A percentile compares a stretch with the other conserved stretches of the same genome.
Evolutionary conservation across 2,329 filamentous ascomycete species (phyloP).

Genomic region (Dothistroma septosporum): DNA sequence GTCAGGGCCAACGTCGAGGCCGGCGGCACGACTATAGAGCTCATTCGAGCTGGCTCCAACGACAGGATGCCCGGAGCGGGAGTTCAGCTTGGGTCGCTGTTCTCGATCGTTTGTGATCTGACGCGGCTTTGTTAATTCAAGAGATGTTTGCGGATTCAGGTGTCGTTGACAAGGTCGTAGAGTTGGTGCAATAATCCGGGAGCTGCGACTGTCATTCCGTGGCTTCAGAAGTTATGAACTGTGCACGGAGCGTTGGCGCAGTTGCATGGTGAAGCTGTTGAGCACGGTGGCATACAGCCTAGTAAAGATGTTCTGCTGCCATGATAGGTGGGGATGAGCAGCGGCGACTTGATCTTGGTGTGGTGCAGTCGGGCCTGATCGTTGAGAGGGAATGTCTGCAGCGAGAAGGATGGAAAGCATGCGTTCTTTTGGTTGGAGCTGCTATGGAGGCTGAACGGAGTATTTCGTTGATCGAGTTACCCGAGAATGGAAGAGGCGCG

Average conservation of each 20-base stretch:
- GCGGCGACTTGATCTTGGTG: not conserved
- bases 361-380: not conserved
- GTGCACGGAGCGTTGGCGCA: constrained; percentile 62
- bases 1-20: constrained; percentile 72
- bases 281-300: constrained; percentile 56
- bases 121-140: constrained; percentile 44
- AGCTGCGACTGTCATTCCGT: constrained; percentile 56
- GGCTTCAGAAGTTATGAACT: constrained; percentile 61
- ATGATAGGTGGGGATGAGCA: not conserved
- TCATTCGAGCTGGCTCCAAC: constrained; percentile 62
- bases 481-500: not conserved
- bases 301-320: constrained; percentile 46
- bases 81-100: constrained; percentile 60
- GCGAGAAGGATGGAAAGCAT: not conserved
- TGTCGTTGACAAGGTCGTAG: not conserved
- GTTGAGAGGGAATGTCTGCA: not conserved
- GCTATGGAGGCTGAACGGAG: not conserved
- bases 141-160: constrained; percentile 43
- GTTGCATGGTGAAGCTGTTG: constrained; percentile 56
- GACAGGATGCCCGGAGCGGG: constrained; percentile 63
- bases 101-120: constrained; percentile 62
- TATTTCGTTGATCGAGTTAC: not conserved
- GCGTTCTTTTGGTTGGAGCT: not conserved
- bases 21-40: constrained; percentile 59
- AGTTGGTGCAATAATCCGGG: constrained; percentile 55